Evolutionary conservation across 768 basidiomycete species (phyloP).

Genomic region (Cystobasidiopsis lactophilus): DNA sequence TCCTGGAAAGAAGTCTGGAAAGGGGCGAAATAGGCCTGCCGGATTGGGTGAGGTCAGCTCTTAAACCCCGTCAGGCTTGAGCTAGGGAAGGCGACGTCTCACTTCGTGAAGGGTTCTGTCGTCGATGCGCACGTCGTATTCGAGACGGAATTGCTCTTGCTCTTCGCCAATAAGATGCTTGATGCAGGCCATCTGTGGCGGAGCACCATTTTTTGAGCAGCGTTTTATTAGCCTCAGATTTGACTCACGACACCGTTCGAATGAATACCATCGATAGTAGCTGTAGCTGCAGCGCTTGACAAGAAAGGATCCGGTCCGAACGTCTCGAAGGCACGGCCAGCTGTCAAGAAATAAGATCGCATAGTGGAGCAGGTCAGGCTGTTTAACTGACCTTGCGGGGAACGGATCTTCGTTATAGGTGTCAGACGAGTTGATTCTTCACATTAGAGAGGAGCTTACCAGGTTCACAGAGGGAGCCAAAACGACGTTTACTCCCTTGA

Average conservation of each 20-base stretch:
- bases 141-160: slow-evolving; percentile 28
- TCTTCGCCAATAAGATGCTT: slow-evolving; percentile 23
- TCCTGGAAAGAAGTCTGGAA: too few species aligned
- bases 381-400: too few species aligned
- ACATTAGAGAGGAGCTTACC: background rate
- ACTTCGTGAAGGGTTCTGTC: slow-evolving; percentile 24
- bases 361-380: too few species aligned
- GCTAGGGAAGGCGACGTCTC: slow-evolving; percentile 17
- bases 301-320: slow-evolving; percentile 11
- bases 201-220: background rate
- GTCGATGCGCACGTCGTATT: slow-evolving; percentile 26
- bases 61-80: slow-evolving; percentile 52
- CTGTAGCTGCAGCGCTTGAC: background rate
- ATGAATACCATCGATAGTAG: slow-evolving; percentile 16
- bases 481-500: slow-evolving; percentile 29
- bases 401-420: too few species aligned
- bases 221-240: slow-evolving; percentile 19
- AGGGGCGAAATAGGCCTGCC: too few species aligned
- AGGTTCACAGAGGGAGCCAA: background rate
- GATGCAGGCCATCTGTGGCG: slow-evolving; percentile 19
- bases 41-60: too few species aligned
- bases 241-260: slow-evolving; percentile 10
- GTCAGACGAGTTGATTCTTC: background rate
- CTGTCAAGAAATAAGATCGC: too few species aligned
- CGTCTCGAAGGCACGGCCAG: too few species aligned